Percentiles rank a stretch among this genome's conserved stretches.
Evolutionary conservation across 768 basidiomycete genomes (phyloP).

Genomic region (Harrya chromipes): DNA sequence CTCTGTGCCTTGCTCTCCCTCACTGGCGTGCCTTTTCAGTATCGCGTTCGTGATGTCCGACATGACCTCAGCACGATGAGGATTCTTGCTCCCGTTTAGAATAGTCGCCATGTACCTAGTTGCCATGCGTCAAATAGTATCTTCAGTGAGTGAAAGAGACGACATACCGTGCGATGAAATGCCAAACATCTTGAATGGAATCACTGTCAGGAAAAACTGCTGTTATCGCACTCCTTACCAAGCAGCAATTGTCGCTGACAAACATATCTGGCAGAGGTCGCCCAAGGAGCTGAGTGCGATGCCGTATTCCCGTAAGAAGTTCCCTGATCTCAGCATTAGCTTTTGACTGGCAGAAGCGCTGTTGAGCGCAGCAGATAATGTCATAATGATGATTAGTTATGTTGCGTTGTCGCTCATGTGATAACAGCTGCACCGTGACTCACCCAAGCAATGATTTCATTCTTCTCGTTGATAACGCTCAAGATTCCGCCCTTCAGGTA

Average conservation of each 20-base stretch:
- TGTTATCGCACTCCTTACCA: conserved; percentile 4
- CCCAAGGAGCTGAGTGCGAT: background rate
- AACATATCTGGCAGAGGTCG: conserved; percentile 11
- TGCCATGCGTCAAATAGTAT: background rate
- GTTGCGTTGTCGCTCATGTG: too few relatives aligned
- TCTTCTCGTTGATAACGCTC: background rate
- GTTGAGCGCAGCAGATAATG: too few relatives aligned
- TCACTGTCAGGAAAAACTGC: background rate
- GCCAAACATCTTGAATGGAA: conserved; percentile 16
- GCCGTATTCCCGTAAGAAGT: too few relatives aligned
- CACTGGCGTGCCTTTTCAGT: conserved; percentile 5
- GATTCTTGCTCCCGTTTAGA: conserved; percentile 8
- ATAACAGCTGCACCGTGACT: background rate
- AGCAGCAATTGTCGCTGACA: conserved; percentile 23
- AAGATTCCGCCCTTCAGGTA: background rate
- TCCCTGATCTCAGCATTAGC: too few relatives aligned
- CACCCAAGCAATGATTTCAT: background rate
- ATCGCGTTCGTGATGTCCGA: conserved; percentile 10
- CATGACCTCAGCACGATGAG: background rate
- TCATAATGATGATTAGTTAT: too few relatives aligned
- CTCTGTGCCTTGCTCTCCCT: background rate
- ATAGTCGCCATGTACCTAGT: conserved; percentile 12
- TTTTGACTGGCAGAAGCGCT: too few relatives aligned
- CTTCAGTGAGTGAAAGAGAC: background rate
- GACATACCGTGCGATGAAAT: conserved; percentile 16